Base-by-base conservation (phyloP, 345 rosid genomes). In the Acer yangbiense region DNA sequence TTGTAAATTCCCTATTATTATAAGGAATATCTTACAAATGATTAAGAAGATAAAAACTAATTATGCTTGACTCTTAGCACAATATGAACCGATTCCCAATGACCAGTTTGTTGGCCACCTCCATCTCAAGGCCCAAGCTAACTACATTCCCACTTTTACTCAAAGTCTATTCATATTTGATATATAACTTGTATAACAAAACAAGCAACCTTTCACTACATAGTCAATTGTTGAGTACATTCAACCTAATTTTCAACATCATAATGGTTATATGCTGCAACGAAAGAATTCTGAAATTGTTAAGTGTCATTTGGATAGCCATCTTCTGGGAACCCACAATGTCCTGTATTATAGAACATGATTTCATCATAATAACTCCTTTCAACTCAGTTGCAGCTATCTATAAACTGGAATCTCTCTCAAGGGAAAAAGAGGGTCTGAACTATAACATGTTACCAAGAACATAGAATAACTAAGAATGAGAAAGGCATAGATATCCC, bases 341-440 rank as follows among this genome's bases (percentile, higher is more conserved):
- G 62, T 27, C 44, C 44, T 16, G 44, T 48, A 27, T 46, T 25
- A 39, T 44, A 27, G 41, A 46, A 46, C 62, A 16, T 11, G 55
- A 44, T 9, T 20, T 29, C 70, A 46, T 17, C 46, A 48, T 21
- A 29, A 74, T 39, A 74, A 4, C 12, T 27, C 62, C 62, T 61
- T 65, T 74, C 60, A 64, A 48, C 62, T 32, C 20, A 64, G 35
- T 27, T 27, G 77, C 12, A 74, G 69, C n/a, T 10, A 32, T 20
- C 21, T n/a, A 23, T 43, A 44, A 44, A 14, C 21, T 73, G 23
- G 43, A 73, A 62, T 43, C 17, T 62, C 58, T 61, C 14, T 62
- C 25, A 23, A 9, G n/a, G 2, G 60, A 25, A 62, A 32, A 25
- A 44, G 12, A 23, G 25, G 18, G 43, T 46, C 13, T 20, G 14